phyloP scores from a whole-genome alignment of 176 grass and related monocot genomes.

The Avena insularis region DNA sequence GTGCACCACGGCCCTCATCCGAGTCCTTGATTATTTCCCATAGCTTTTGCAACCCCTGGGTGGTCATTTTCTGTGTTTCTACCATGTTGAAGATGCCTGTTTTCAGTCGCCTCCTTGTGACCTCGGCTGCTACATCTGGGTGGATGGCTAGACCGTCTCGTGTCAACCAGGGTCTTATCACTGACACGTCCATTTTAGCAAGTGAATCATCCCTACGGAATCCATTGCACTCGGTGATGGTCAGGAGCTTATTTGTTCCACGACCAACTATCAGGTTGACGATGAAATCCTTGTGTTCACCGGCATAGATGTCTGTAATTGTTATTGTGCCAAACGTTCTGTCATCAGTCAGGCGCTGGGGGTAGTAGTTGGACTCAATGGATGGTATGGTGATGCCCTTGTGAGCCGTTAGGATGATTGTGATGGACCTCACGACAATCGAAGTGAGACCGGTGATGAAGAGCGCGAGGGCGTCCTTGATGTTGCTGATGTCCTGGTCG shows the following conservation, averaged over 20 bases:
- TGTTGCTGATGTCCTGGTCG: slow-evolving; percentile 17
- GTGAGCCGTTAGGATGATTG: not conserved
- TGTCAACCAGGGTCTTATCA: not conserved
- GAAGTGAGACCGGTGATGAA: not conserved
- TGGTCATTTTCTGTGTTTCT: not conserved
- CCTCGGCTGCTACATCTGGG: not conserved
- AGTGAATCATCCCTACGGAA: not conserved
- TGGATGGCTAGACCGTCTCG: not conserved
- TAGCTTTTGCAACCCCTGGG: not conserved
- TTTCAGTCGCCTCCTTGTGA: not conserved
- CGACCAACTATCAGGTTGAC: not conserved
- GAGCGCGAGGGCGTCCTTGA: not conserved
- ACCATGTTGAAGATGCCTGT: not conserved
- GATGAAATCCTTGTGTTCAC: not conserved
- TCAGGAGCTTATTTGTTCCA: not conserved
- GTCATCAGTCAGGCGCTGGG: not conserved
- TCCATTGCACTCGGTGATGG: not conserved
- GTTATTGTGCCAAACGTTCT: not conserved
- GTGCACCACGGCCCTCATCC: not conserved
- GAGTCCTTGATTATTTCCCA: not conserved
- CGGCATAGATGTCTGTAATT: not conserved
- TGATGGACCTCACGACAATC: not conserved
- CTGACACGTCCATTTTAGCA: not conserved
- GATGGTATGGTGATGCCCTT: not conserved
- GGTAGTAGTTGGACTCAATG: not conserved